Evolutionary conservation across 2,329 filamentous ascomycete species (phyloP), one percentile per base, ranked within the genome.

Genomic region (Neoscytalidium dimidiatum): DNA sequence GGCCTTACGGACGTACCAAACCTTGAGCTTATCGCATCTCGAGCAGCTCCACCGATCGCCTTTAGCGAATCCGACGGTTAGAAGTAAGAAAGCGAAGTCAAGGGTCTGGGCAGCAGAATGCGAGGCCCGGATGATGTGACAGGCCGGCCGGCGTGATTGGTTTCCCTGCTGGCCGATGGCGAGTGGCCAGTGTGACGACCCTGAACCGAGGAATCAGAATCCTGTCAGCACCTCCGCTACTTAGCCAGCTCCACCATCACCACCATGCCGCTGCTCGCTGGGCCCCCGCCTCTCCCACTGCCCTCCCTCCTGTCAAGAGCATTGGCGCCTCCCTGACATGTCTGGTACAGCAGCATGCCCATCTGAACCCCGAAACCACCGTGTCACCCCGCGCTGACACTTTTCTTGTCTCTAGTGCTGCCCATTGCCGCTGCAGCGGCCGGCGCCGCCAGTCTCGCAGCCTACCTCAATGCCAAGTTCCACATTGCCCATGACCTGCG

Each of bases 401-500:
- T 11, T 19, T 7, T 14, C 21, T 23, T 19, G 14, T 58, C 7
- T n/a, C 19, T 23, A 31, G 13, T 17, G 41, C 33, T 53, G 13
- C 46, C 61, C 33, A 17, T 33, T 26, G 61, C 48, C 21, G 72
- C 71, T 13, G 79, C 79, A 11, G 79, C 80, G 14, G 84, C 85
- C 44, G 52, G 23, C 19, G 62, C 41, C 31, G n/a, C 38, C 19
- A 41, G 49, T 29, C n/a, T 35, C 14, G 51, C 26, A 4, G 82
- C 84, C 13, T 91, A 92, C 69, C 78, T 91, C 49, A 86, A 93
- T 71, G 91, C 87, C 64, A 92, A 90, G 78, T 88, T 85, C 71
- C 87, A 91, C 73, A 73, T 93, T 62, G 74, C 77, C 44, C 86
- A 90, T 70, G 91, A 94, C 73, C 68, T 90, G 14, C 23, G 48